Evolutionary conservation across 139 green algal species (phyloP).

Genomic region (Yamagishiella unicocca): DNA sequence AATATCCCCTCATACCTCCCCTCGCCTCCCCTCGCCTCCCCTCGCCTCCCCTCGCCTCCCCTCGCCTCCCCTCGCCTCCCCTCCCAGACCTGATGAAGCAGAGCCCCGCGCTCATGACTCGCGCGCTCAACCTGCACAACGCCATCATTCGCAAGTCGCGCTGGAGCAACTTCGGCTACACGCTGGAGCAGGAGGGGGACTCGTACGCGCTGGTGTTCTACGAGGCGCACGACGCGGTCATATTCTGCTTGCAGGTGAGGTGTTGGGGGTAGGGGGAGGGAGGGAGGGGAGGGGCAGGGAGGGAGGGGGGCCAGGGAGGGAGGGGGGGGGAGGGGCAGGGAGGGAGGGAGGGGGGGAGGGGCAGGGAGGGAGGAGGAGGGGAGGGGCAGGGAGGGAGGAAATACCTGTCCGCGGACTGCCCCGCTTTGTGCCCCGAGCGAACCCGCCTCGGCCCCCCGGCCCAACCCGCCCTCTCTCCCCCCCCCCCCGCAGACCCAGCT

Average conservation of each 20-base stretch:
- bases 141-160: conserved; percentile 59
- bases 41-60: background rate
- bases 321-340: background rate
- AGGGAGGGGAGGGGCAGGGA: no score
- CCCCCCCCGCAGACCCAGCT: conserved; percentile 48
- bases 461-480: background rate
- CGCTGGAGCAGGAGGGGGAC: conserved; percentile 69
- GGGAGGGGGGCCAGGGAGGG: background rate
- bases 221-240: conserved; percentile 65
- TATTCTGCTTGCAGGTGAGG: conserved; percentile 67
- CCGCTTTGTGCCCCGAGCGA: no score
- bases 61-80: background rate
- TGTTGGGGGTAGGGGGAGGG: background rate
- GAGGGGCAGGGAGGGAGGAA: background rate
- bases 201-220: conserved; percentile 63
- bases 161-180: conserved; percentile 63
- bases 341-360: background rate
- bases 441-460: no score
- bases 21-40: background rate
- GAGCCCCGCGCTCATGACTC: conserved; percentile 54
- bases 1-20: background rate
- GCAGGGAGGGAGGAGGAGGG: background rate
- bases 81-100: conserved; percentile 65
- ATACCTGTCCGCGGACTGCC: no score
- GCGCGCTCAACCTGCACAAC: conserved; percentile 62